Conservation (phyloP, 768 basidiomycete genomes). For the Lactifluus echinatus region DNA sequence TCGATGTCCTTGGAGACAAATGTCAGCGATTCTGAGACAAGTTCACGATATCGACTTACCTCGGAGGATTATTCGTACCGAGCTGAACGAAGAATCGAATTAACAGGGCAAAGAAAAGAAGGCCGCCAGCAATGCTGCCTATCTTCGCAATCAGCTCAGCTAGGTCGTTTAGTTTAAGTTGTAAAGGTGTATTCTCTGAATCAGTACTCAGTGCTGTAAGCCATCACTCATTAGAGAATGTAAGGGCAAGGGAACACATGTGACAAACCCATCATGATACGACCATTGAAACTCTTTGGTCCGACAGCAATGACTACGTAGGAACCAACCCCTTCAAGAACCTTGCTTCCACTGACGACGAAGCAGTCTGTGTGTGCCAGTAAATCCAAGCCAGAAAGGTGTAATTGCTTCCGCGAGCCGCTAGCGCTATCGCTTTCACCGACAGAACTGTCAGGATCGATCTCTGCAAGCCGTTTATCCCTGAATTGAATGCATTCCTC, state of each 20-base stretch:
- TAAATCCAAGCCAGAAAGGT: conserved; percentile 23
- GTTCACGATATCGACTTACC: conserved; percentile 31
- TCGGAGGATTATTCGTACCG: conserved; percentile 45
- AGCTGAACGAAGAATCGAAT: conserved; percentile 94
- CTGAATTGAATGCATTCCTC: conserved; percentile 57
- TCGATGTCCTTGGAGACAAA: conserved; percentile 43
- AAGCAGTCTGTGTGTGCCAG: conserved; percentile 79
- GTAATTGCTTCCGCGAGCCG: conserved; percentile 17
- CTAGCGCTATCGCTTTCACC: conserved; percentile 22
- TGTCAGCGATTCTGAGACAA: not conserved
- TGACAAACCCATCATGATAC: conserved; percentile 90
- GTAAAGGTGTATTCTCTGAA: conserved; percentile 84
- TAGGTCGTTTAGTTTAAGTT: conserved; percentile 86
- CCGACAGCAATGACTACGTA: conserved; percentile 94
- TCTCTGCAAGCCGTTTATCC: conserved; percentile 22
- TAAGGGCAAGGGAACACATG: conserved; percentile 1
- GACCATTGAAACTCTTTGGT: conserved; percentile 87
- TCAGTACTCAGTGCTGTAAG: conserved; percentile 73
- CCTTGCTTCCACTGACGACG: conserved; percentile 84
- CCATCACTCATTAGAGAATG: not conserved
- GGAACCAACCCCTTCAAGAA: conserved; percentile 86
- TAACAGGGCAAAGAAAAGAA: conserved; percentile 79
- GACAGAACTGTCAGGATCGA: not conserved
- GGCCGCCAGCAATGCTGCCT: conserved; percentile 71
- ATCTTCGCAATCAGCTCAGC: conserved; percentile 93